Base-by-base conservation (phyloP, 139 green algal genomes). In the Tetratostichococcus sp. region DNA sequence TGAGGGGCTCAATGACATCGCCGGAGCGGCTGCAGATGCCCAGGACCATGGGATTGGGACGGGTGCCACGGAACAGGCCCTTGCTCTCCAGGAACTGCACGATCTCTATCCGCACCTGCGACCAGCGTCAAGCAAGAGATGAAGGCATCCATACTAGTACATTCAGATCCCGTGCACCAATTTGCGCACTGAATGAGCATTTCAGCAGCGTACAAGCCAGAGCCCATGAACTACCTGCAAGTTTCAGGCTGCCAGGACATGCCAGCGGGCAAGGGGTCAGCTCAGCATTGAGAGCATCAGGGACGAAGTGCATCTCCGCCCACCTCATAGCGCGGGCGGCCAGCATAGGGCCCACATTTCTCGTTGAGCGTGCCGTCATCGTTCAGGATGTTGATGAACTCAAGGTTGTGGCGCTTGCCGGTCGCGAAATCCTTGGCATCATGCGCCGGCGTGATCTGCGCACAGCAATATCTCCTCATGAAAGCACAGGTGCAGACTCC, bases 1-100 rank as follows among this genome's bases (percentile, higher is more conserved):
- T 86, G 81, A 97, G 84, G 0, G 96, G 96, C 88, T 99, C 96
- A 43, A 99, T 98, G n/a, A 99, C 94, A 85, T 99, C 96, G 83
- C 95, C 95, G 85, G 83, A 92, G 57, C 93, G 86, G 42, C 84
- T 93, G 90, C 95, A 98, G 34, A 98, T 77, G 22, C 92, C 93
- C 65, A 99, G 85, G 32, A 92, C 83, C 95, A 99, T 99, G 31
- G 88, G 82, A 85, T 99, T 99, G 85, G 95, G 89, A 4, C 76
- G 70, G 26, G 78, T 88, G 67, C 93, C 94, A 31, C 92, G 82
- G 86, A 92, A 94, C 65, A 97, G 85, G 2, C 86, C 92, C 83
- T 89, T 86, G 65, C 89, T 86, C 81, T 96, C 85, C 17, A 99
- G 81, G 58, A 88, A 91, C 42, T 95, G 84, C 57, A 95, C 85